Base-by-base conservation (phyloP, 2,329 filamentous ascomycete species). In the Fusarium luffae region DNA sequence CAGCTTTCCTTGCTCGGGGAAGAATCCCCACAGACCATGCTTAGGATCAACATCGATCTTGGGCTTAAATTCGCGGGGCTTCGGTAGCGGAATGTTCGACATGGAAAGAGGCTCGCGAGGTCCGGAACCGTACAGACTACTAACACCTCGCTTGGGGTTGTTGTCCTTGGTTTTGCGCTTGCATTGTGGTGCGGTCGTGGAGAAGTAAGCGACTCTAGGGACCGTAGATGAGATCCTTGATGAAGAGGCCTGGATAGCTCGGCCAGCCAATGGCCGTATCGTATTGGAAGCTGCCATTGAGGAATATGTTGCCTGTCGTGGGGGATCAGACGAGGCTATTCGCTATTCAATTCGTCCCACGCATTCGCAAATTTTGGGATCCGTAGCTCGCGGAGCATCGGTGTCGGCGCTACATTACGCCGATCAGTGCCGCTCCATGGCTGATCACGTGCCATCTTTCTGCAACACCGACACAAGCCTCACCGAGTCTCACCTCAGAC, bases 1-100 rank as follows among this genome's bases (percentile, higher is more conserved):
- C n/a, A 90, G 82, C 75, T 89, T 87, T 69, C 88, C 88, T 69
- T 90, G 86, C 67, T 85, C 85, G 75, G 90, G 89, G 82, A 99
- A 98, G 82, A 99, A 99, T 2, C 88, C 91, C 92, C 93, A 98
- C 13, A 99, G 89, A 30, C 94, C 95, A 81, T 99, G 96, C 70
- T 94, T 82, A 28, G 89, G 85, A 77, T 93, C 90, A 43, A 85
- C 86, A 68, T 87, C 78, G 32, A 91, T 79, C 48, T 84, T 79
- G 56, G 88, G 87, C 76, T 88, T 85, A 65, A 85, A 85, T 59
- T 90, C 85, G 64, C 77, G 77, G 9, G 96, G 94, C 76, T 87
- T 86, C 1, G 95, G 95, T 58, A 97, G 83, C 52, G 89, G 85
- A 46, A 90, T 86, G 75, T 91, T 88, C 43, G 88, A 90, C 64